phyloP scores from a whole-genome alignment of 2,329 filamentous ascomycete genomes.

The Colletotrichum godetiae region DNA sequence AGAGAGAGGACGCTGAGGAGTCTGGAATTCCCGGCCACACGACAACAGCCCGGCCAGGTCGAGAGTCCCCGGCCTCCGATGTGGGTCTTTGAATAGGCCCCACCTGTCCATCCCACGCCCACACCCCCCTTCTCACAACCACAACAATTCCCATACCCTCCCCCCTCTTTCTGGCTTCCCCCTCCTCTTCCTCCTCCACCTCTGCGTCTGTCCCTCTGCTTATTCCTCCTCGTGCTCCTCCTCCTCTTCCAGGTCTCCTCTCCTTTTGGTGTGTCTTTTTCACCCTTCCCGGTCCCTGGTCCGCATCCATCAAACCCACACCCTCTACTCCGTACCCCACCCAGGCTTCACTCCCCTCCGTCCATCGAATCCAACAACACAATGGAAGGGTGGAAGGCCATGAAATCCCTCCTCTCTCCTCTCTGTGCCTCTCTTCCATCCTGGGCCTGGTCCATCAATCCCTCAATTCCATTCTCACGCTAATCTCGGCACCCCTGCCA shows the following conservation, averaged over 20 bases:
- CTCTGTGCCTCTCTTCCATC: constrained; percentile 16
- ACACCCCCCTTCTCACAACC: neutral
- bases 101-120: neutral
- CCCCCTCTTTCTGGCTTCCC: constrained; percentile 1
- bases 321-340: neutral
- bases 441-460: constrained; percentile 19
- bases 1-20: neutral
- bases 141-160: neutral
- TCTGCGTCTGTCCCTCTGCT: neutral
- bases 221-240: neutral
- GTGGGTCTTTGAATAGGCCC: neutral
- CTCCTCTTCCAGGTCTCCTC: neutral
- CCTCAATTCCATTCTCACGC: constrained; percentile 8
- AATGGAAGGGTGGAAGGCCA: neutral
- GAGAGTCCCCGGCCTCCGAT: constrained; percentile 3
- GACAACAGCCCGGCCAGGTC: constrained; percentile 14
- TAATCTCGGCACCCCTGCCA: constrained; percentile 10
- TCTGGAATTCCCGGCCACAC: constrained; percentile 21
- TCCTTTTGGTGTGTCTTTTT: neutral
- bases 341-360: constrained; percentile 11
- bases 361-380: constrained; percentile 1
- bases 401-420: neutral
- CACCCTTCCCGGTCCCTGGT: constrained; percentile 18
- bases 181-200: neutral
- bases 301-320: constrained; percentile 3